Evolutionary conservation across 345 rosid species (phyloP).

Genomic region (Corymbia maculata): DNA sequence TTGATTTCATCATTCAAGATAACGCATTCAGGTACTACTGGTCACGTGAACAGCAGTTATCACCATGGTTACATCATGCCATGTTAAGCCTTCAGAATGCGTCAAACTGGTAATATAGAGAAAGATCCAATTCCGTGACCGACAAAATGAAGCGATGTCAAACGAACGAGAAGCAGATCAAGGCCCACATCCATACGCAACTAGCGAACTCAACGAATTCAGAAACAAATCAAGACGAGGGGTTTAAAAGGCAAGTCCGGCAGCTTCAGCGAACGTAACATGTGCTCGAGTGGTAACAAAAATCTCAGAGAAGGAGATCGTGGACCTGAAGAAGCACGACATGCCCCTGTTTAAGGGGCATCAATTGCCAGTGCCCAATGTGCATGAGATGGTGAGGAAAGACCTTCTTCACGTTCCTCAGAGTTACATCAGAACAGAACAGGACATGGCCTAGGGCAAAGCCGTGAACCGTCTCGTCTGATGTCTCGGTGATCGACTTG

Average conservation of each 20-base stretch:
- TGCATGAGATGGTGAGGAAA: conserved; percentile 15
- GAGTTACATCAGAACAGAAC: conserved; percentile 7
- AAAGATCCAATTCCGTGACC: not conserved
- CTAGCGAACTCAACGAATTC: not conserved
- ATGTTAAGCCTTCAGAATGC: not conserved
- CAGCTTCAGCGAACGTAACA: not conserved
- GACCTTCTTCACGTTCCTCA: conserved; percentile 14
- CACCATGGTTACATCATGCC: not conserved
- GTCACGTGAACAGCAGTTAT: not conserved
- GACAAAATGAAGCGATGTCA: not conserved
- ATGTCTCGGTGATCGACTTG: conserved; percentile 12
- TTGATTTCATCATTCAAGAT: not conserved
- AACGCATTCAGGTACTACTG: not conserved
- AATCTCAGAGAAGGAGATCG: not conserved
- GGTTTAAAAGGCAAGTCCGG: not conserved
- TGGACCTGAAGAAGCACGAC: not conserved
- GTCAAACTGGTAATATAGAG: not conserved
- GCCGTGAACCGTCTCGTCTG: not conserved
- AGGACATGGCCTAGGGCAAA: not conserved
- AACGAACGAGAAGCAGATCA: not conserved
- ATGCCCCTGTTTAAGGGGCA: not conserved
- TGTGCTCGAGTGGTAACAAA: not conserved
- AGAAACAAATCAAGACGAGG: not conserved
- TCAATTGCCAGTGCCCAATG: conserved; percentile 19
- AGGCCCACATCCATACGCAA: not conserved